A percentile compares a stretch with the other conserved stretches of the same genome.
phyloP scores from a whole-genome alignment of 192 early-diverging fungal species.

The Podila minutissima region DNA sequence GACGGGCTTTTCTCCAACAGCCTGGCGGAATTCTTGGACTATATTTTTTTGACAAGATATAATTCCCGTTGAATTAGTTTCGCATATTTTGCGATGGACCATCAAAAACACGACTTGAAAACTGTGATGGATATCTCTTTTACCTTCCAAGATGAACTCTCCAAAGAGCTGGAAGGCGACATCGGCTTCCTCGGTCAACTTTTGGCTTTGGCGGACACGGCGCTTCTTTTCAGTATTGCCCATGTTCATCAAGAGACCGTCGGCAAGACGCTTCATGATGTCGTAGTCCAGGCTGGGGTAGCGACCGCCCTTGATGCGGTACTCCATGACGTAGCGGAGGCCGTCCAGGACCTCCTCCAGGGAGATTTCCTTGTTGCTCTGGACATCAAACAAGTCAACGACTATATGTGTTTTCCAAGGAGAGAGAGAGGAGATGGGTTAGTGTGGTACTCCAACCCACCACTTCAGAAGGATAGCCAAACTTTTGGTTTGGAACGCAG shows the following conservation, averaged over 20 bases:
- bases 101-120: not conserved
- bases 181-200: conserved; percentile 82
- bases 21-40: conserved; percentile 88
- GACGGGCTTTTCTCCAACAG: conserved; percentile 77
- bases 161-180: conserved; percentile 93
- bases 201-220: conserved; percentile 65
- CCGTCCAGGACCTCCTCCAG: conserved; percentile 86
- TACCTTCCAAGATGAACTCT: conserved; percentile 90
- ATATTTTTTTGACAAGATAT: not conserved
- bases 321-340: conserved; percentile 95
- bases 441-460: not conserved
- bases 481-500: no score
- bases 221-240: conserved; percentile 67
- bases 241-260: conserved; percentile 88
- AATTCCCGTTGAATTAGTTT: not conserved
- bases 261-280: conserved; percentile 88
- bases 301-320: conserved; percentile 87
- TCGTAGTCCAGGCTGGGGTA: conserved; percentile 80
- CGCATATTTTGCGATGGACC: not conserved
- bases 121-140: not conserved
- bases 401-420: conserved; percentile 51
- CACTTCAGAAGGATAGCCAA: no score
- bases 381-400: conserved; percentile 85
- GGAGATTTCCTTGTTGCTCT: conserved; percentile 72
- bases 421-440: not conserved